A percentile compares a stretch with the other conserved stretches of the same genome.
Evolutionary conservation across 805 yeast species (phyloP).

Genomic region (Metschnikowia bowlesiae): DNA sequence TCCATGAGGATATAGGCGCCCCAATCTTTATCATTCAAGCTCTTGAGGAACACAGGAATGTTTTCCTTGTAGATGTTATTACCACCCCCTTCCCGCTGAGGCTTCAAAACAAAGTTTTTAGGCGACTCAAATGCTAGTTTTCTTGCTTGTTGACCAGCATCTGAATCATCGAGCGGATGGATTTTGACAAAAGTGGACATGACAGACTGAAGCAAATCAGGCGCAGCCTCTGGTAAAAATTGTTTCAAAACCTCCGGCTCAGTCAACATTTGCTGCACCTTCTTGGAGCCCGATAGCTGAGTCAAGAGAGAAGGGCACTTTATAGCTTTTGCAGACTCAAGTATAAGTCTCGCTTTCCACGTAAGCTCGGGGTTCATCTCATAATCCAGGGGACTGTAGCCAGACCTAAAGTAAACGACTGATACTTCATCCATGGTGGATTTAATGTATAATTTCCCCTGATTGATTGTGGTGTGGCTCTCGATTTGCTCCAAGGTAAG

Average conservation of each 20-base stretch:
- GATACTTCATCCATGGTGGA: slow-evolving; percentile 68
- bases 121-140: slow-evolving; percentile 65
- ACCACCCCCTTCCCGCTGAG: slow-evolving; percentile 99
- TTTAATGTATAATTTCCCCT: slow-evolving; percentile 48
- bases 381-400: slow-evolving; percentile 83
- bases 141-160: slow-evolving; percentile 58
- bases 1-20: slow-evolving; percentile 92
- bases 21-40: slow-evolving; percentile 70
- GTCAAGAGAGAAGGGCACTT: slow-evolving; percentile 89
- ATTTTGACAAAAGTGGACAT: slow-evolving; percentile 75
- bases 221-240: slow-evolving; percentile 38
- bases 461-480: slow-evolving; percentile 37
- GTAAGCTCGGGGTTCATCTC: slow-evolving; percentile 46
- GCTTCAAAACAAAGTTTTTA: slow-evolving; percentile 77
- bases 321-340: slow-evolving; percentile 76
- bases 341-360: slow-evolving; percentile 71
- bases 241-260: slow-evolving; percentile 43
- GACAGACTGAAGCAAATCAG: slow-evolving; percentile 30
- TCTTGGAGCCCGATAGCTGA: slow-evolving; percentile 90
- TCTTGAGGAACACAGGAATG: slow-evolving; percentile 67
- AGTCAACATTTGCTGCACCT: slow-evolving; percentile 86
- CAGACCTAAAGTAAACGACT: slow-evolving; percentile 86
- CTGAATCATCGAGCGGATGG: slow-evolving; percentile 75
- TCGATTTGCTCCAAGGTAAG: slow-evolving; percentile 60
- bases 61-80: slow-evolving; percentile 85